Percentiles rank a stretch among this genome's conserved stretches.
Conservation (phyloP, 1,284 basidiomycete genomes). For the Exobasidium rhododendri region DNA sequence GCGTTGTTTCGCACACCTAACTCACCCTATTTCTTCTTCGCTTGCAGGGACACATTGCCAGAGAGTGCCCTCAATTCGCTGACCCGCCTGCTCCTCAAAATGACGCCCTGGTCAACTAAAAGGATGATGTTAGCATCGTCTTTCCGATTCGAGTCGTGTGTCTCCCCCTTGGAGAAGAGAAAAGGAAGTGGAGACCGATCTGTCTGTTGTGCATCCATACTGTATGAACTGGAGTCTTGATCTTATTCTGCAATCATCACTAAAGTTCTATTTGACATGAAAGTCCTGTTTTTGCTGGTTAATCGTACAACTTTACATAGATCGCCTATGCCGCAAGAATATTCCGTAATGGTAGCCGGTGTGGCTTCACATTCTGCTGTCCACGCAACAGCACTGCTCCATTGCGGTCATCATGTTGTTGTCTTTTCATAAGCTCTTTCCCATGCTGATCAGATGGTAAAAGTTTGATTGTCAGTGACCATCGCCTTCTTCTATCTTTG, state of each 20-base stretch:
- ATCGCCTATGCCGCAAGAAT: too few relatives aligned
- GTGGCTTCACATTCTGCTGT: not conserved
- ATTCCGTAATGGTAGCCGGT: too few relatives aligned
- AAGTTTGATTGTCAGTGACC: not conserved
- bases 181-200: not conserved
- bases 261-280: too few relatives aligned
- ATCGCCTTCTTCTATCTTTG: not conserved
- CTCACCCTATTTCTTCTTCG: too few relatives aligned
- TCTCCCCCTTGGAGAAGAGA: not conserved
- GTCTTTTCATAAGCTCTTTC: slow-evolving; percentile 48
- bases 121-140: not conserved
- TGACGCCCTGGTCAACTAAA: slow-evolving; percentile 7
- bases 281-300: too few relatives aligned
- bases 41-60: slow-evolving; percentile 14
- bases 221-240: not conserved
- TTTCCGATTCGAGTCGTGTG: not conserved
- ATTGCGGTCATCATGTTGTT: not conserved
- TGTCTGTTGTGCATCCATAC: not conserved
- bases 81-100: slow-evolving; percentile 5
- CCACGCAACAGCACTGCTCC: not conserved
- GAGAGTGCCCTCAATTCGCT: slow-evolving; percentile 10
- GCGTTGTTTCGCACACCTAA: too few relatives aligned
- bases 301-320: too few relatives aligned
- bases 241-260: not conserved
- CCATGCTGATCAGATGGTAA: slow-evolving; percentile 30